Percentiles rank a stretch among this genome's conserved stretches.
These are phyloP conservation scores for Dendrobium catenatum DNA, from an alignment of 106 monocot species.

Conservation along the genomic window DNA sequence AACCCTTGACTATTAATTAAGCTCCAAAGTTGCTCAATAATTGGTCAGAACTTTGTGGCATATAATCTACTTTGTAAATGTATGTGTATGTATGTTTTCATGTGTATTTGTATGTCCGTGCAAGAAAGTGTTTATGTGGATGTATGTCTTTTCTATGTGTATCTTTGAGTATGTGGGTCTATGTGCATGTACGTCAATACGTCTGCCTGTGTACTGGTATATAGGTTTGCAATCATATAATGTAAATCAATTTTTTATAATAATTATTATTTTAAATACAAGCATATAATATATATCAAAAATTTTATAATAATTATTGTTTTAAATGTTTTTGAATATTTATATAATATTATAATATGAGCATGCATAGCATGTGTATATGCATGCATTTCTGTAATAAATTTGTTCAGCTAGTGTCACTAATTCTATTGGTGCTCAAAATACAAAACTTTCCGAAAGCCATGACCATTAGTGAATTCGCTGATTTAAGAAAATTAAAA, in stretches of 20 bases:
- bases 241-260: neutral
- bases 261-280: neutral
- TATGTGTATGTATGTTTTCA: neutral
- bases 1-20: neutral
- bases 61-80: neutral
- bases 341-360: neutral
- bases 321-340: neutral
- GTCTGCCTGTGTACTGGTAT: neutral
- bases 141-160: neutral
- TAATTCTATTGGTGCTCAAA: neutral
- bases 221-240: neutral
- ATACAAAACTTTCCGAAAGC: neutral
- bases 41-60: neutral
- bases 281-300: neutral
- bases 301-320: too few relatives aligned
- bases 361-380: neutral
- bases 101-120: neutral
- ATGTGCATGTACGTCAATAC: neutral
- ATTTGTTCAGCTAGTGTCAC: neutral
- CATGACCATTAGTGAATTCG: too few relatives aligned
- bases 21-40: neutral
- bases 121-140: neutral
- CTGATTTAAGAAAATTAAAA: neutral
- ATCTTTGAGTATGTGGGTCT: neutral
- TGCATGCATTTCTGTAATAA: neutral